Base-by-base conservation (phyloP, 306 rosid genomes). In the Fragaria vesca region DNA sequence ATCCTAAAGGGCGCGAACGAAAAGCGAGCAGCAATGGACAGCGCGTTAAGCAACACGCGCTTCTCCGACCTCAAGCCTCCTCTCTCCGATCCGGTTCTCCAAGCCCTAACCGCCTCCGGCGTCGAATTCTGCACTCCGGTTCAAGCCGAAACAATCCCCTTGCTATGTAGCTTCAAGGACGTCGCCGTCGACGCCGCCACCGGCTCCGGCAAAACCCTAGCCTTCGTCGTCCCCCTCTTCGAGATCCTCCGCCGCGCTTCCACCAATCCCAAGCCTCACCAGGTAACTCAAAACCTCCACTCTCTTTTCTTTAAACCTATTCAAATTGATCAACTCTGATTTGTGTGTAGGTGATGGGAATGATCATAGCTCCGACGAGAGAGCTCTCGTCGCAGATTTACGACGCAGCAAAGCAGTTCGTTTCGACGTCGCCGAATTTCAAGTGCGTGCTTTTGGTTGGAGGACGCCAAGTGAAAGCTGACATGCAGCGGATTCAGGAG, bases 171-270 rank as follows among this genome's bases (percentile, higher is more conserved):
- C 36, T 91, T 77, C 91, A 92, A 89, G 73, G 97, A 92, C 78
- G 98, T 94, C 8, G 87, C 97, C 16, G 97, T 95, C 54, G 98
- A 92, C 73, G 97, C 98, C 76, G 97, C 98, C 84, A 90, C 98
- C 13, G 97, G 98, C 81, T 92, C 97, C 0, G 97, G 98, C 0
- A 95, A 95, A 86, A 92, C 98, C 80, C 86, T 95, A 30, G 95
- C 97, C 4, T 95, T 95, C 60, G 84, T 95, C 15, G 69, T 92
- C 13, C 98, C 97, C 0, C 80, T 92, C 4, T 92, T 95, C 21
- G 98, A 95, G 80, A 95, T 95, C 77, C 86, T 95, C 32, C 95
- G 93, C 45, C 89, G 97, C 11, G 78, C 87, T n/a, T 78, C 86
- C 24, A 69, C 88, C 66, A 83, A 79, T 62, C 95, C 92, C 45